These are phyloP conservation scores for Leptoxyphium fumago DNA, from an alignment of 2,329 filamentous ascomycete species.

Conservation along the genomic window DNA sequence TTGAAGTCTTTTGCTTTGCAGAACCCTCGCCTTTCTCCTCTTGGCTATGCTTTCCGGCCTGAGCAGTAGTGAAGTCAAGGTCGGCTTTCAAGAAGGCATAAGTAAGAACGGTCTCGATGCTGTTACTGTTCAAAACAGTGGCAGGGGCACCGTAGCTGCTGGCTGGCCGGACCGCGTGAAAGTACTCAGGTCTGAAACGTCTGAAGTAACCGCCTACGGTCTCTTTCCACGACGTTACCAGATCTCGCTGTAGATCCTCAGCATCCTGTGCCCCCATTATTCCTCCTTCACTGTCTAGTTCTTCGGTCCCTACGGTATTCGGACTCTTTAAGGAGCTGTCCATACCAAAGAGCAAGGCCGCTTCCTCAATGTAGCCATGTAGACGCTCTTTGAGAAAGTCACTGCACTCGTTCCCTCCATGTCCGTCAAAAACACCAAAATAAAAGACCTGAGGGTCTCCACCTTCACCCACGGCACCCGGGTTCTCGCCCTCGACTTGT, in stretches of 20 bases:
- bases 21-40: conserved; percentile 5
- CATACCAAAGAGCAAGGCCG: conserved; percentile 61
- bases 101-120: conserved; percentile 64
- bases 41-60: conserved; percentile 54
- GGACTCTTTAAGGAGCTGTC: conserved; percentile 52
- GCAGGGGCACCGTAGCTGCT: conserved; percentile 2
- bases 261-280: conserved; percentile 43
- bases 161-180: conserved; percentile 20
- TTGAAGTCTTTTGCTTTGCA: conserved; percentile 14
- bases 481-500: conserved; percentile 13
- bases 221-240: conserved; percentile 65
- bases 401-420: conserved; percentile 80
- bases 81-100: conserved; percentile 92
- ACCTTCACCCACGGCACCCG: conserved; percentile 57
- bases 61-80: conserved; percentile 82
- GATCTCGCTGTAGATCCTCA: conserved; percentile 50
- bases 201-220: conserved; percentile 90
- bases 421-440: conserved; percentile 91
- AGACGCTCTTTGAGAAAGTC: conserved; percentile 72
- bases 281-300: conserved; percentile 28
- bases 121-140: conserved; percentile 29
- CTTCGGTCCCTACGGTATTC: conserved; percentile 18
- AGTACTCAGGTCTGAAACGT: conserved; percentile 72
- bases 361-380: conserved; percentile 77
- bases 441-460: conserved; percentile 96